These are phyloP conservation scores for Yueomyces sinensis DNA, from an alignment of 805 yeast species.

Conservation along the genomic window DNA sequence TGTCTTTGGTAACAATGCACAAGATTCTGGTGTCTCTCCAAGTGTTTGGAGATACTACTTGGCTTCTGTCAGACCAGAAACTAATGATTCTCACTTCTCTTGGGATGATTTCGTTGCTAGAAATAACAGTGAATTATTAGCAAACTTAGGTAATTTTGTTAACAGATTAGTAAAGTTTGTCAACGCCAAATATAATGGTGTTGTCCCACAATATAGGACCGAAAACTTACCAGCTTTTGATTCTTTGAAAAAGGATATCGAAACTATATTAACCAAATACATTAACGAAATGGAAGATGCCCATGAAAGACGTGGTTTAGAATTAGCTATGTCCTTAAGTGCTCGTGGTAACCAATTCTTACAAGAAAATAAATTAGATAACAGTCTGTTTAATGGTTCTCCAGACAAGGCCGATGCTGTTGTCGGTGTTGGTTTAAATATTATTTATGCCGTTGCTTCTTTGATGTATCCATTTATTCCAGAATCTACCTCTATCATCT, in stretches of 20 bases:
- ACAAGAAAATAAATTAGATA: conserved; percentile 93
- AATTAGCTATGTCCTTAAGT: conserved; percentile 79
- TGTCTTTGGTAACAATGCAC: conserved; percentile 95
- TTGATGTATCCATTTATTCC: conserved; percentile 86
- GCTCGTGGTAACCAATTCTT: conserved; percentile 90
- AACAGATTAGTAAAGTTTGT: conserved; percentile 87
- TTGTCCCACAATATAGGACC: conserved; percentile 55
- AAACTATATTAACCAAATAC: conserved; percentile 47
- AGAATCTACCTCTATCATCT: conserved; percentile 55
- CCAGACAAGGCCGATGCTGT: conserved; percentile 86
- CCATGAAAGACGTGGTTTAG: conserved; percentile 79
- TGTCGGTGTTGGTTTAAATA: conserved; percentile 79
- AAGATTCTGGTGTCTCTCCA: conserved; percentile 80
- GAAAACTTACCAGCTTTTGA: conserved; percentile 35
- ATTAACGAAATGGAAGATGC: conserved; percentile 62
- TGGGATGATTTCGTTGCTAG: conserved; percentile 94
- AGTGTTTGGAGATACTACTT: conserved; percentile 97
- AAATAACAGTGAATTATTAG: conserved; percentile 86
- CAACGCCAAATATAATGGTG: conserved; percentile 83
- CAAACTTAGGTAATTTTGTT: conserved; percentile 93
- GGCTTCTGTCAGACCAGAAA: conserved; percentile 86
- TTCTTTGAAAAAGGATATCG: conserved; percentile 40
- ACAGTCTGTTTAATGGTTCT: conserved; percentile 57
- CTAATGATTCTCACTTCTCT: conserved; percentile 91
- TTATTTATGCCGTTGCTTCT: conserved; percentile 76